Evolutionary conservation across 1,284 basidiomycete genomes (phyloP), one percentile per base, ranked within the genome.

Genomic region (Marasmius oreades): DNA sequence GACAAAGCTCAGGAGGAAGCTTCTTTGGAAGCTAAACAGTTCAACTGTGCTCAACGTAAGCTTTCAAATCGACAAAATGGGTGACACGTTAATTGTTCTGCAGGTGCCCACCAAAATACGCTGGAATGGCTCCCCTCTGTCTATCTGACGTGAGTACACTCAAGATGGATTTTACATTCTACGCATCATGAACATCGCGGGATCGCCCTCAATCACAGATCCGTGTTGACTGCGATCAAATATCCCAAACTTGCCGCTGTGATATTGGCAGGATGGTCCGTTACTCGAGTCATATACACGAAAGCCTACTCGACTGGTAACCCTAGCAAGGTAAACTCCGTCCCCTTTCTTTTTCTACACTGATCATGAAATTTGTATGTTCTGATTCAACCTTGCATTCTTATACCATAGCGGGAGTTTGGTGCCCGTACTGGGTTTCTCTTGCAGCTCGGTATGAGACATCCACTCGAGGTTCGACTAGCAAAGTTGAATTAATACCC

Each of bases 101-200:
- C 44, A 67, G 67, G 68, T 48, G 67, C 70, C n/a, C 74, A 73
- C 59, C 71, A 70, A 53, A 78, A 77, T 64, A 75, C 73, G 1
- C 62, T 77, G 24, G 75, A 77, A 55, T 62, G 56, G 39, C 58
- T 74, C 28, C 67, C 71, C 26, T 44, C 59, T 12, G 51, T 64
- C 44, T 58, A 57, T 28, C 47, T 58, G 12, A 54, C 55, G 61
- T 64, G 34, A 22, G 59, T 50, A 31, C 16, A 8, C 20, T 8
- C 23, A 6, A 24, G 16, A 6, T 6, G 3, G 8, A 50, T 3
- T 5, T 12, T 16, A 26, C 26, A 33, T 4, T 26, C n/a, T 12
- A n/a, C 23, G 26, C 28, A 31, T 31, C 28, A 31, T 31, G 10
- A 31, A 31, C 28, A 50, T 20, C 24, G 47, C 10, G 12, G n/a